These are phyloP conservation scores for Patellifolia procumbens DNA, from an alignment of 179 eudicot genomes.

Conservation along the genomic window DNA sequence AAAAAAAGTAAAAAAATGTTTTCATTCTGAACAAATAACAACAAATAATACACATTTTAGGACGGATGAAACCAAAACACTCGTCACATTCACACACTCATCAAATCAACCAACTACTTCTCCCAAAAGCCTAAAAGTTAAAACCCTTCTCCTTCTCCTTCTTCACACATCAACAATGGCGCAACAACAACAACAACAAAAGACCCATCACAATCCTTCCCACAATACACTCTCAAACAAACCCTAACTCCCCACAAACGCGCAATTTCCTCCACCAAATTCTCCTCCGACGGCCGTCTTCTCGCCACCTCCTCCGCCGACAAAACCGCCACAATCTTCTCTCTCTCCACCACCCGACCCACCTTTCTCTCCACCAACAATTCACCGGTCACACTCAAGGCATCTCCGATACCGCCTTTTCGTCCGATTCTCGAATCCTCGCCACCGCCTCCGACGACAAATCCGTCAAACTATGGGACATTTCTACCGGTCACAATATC, in stretches of 20 bases:
- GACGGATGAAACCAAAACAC: too few relatives aligned
- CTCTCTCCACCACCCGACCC: slow-evolving; percentile 35
- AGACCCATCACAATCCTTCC: slow-evolving; percentile 28
- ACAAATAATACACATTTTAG: too few relatives aligned
- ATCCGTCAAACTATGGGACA: slow-evolving; percentile 67
- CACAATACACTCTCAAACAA: slow-evolving; percentile 66
- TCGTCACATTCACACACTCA: too few relatives aligned
- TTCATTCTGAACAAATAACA: too few relatives aligned
- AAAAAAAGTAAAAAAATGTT: too few relatives aligned
- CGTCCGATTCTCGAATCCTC: slow-evolving; percentile 69
- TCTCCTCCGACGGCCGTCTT: slow-evolving; percentile 71
- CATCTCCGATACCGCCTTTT: slow-evolving; percentile 85
- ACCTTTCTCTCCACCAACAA: slow-evolving; percentile 31
- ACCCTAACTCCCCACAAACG: slow-evolving; percentile 80
- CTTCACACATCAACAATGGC: too few relatives aligned
- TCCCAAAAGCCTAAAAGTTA: neutral
- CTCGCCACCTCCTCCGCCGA: slow-evolving; percentile 90
- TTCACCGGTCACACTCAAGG: slow-evolving; percentile 72
- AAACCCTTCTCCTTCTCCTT: neutral
- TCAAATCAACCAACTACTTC: neutral
- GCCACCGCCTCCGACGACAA: slow-evolving; percentile 91
- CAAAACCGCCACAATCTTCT: slow-evolving; percentile 55
- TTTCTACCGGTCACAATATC: slow-evolving; percentile 46
- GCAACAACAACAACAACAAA: slow-evolving; percentile 24
- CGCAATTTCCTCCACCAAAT: slow-evolving; percentile 74